phyloP scores from a whole-genome alignment of 2,329 filamentous ascomycete species.

The Phyllachora maydis region DNA sequence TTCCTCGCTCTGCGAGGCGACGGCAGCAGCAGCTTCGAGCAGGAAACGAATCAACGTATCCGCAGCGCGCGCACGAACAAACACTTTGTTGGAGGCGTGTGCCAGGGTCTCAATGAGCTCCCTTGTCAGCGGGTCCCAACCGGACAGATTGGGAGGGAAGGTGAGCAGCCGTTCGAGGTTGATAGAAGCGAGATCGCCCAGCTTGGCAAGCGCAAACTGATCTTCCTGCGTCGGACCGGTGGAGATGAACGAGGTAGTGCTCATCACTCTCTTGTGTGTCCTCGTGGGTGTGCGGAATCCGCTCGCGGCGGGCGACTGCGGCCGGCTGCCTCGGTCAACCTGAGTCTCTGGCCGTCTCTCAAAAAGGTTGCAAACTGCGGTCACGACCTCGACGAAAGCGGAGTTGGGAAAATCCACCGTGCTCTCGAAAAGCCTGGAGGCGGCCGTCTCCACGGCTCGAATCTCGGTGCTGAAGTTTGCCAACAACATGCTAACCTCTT shows the following conservation, averaged over 20 bases:
- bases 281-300: too few relatives aligned
- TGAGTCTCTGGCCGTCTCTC: slow-evolving; percentile 13
- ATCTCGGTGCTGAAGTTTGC: slow-evolving; percentile 63
- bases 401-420: slow-evolving; percentile 77
- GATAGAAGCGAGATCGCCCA: slow-evolving; percentile 50
- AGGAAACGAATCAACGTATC: slow-evolving; percentile 40
- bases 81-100: slow-evolving; percentile 22
- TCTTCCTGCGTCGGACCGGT: slow-evolving; percentile 37
- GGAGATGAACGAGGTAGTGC: slow-evolving; percentile 21
- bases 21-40: slow-evolving; percentile 34
- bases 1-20: slow-evolving; percentile 27
- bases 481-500: slow-evolving; percentile 27
- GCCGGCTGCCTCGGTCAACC: slow-evolving; percentile 7
- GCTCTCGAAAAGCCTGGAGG: slow-evolving; percentile 72
- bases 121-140: slow-evolving; percentile 49
- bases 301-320: slow-evolving; percentile 15
- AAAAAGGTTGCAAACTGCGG: slow-evolving; percentile 54
- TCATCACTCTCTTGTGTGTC: slow-evolving; percentile 23
- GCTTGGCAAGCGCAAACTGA: slow-evolving; percentile 49
- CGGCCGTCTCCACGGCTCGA: slow-evolving; percentile 72
- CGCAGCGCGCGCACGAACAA: slow-evolving; percentile 37
- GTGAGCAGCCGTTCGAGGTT: slow-evolving; percentile 57
- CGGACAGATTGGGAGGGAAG: slow-evolving; percentile 44
- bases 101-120: slow-evolving; percentile 31
- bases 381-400: slow-evolving; percentile 58